Percentiles rank a stretch among this genome's conserved stretches.
Evolutionary conservation across 805 yeast genomes (phyloP).

Genomic region (Metschnikowia continentalis): DNA sequence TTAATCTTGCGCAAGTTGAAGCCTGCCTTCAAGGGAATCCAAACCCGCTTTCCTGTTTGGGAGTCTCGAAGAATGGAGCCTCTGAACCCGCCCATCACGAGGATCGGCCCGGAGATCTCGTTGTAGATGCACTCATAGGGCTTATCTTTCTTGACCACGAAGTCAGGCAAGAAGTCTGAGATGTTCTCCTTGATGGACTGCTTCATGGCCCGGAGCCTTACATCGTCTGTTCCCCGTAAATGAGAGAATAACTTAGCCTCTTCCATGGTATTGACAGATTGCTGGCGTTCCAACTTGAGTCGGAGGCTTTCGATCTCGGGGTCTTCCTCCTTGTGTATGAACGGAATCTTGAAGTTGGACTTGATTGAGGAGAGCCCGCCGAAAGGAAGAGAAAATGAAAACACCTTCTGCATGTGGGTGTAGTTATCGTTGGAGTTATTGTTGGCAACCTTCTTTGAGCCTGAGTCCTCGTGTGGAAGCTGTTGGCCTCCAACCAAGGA

Average conservation of each 20-base stretch:
- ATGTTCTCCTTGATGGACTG: conserved; percentile 54
- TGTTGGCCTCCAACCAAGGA: conserved; percentile 49
- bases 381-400: conserved; percentile 58
- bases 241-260: conserved; percentile 57
- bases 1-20: conserved; percentile 67
- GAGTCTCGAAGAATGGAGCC: conserved; percentile 74
- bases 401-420: conserved; percentile 35
- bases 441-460: neutral
- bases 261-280: conserved; percentile 55
- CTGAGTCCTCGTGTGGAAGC: conserved; percentile 15
- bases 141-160: conserved; percentile 25
- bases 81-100: conserved; percentile 83
- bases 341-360: conserved; percentile 23
- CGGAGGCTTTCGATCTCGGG: conserved; percentile 28
- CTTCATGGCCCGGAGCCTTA: conserved; percentile 65
- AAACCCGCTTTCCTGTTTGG: conserved; percentile 59
- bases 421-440: neutral
- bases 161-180: conserved; percentile 36
- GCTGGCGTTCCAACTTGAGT: conserved; percentile 47
- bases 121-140: conserved; percentile 46
- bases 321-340: conserved; percentile 12
- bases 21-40: conserved; percentile 90
- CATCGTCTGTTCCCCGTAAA: conserved; percentile 58
- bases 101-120: conserved; percentile 70
- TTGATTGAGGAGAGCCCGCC: conserved; percentile 38